Base-by-base conservation (phyloP, 805 yeast genomes). In the Yarrowia deformans region DNA sequence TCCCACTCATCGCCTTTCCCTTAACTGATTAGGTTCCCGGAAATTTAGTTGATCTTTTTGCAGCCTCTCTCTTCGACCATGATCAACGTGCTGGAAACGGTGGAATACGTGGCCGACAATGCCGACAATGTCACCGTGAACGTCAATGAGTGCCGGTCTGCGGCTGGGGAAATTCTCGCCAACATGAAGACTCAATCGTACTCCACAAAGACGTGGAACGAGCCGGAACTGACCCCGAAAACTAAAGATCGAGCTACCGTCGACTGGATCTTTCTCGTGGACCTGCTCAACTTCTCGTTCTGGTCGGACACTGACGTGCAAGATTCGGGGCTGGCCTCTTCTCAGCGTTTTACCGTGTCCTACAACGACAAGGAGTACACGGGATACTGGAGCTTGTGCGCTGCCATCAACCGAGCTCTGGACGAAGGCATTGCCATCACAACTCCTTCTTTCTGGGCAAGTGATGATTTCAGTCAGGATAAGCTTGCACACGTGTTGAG, bases 361-460 rank as follows among this genome's bases (percentile, higher is more conserved):
- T 81, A 77, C 71, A 69, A 77, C 3, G 80, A 76, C 19, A 46
- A 70, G 19, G 46, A 34, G 35, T 81, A 80, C 74, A 81, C 84
- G 0, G 84, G 84, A 12, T 81, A 81, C 73, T 81, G 84, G 84
- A 80, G 83, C 64, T 73, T 81, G 32, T 78, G 76, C 16, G 84
- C 84, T 0, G 81, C 81, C 13, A 73, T 81, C 18, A 79, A 82
- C 71, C 71, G 81, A n/a, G 84, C 84, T 0, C 70, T 81, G 32
- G 81, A 77, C 32, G 75, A 75, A n/a, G 79, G 78, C 0, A 73
- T 81, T 10, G 79, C 81, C 1, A 75, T 81, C 39, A 81, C 82
- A 1, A 61, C 71, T 3, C 82, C 83, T 2, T 13, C 49, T 19
- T 79, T 73, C 68, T 82, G 84, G 83, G 45, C 52, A 0, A 54